Percentiles rank a stretch among this genome's conserved stretches.
Conservation (phyloP, 805 yeast genomes). For the Naumovozyma baii region DNA sequence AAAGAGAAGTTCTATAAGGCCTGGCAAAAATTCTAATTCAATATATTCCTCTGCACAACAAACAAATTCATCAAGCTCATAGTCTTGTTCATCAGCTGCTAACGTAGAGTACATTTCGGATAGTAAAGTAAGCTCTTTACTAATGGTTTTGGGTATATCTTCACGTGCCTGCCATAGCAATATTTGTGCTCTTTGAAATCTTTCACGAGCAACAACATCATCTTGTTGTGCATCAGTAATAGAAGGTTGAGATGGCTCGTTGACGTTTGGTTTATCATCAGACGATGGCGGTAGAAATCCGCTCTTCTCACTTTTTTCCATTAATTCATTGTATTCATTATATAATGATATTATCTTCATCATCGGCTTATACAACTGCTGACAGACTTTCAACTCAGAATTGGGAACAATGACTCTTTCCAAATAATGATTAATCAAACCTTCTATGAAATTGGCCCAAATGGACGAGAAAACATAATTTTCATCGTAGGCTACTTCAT, state of each 20-base stretch:
- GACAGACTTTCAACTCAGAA: conserved; percentile 31
- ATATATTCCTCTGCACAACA: conserved; percentile 32
- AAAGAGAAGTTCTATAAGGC: conserved; percentile 25
- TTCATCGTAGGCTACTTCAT: conserved; percentile 25
- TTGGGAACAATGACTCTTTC: conserved; percentile 29
- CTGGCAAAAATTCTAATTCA: conserved; percentile 28
- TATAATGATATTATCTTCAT: conserved; percentile 30
- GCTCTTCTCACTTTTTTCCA: conserved; percentile 29
- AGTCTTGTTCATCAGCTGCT: conserved; percentile 32
- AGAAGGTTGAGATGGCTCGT: conserved; percentile 5
- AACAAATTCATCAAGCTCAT: conserved; percentile 30
- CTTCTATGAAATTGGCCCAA: conserved; percentile 34
- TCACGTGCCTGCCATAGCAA: conserved; percentile 28
- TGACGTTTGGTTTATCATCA: not conserved
- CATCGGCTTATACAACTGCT: conserved; percentile 31
- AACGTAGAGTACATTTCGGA: conserved; percentile 30
- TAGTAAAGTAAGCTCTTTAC: conserved; percentile 27
- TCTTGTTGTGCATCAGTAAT: conserved; percentile 2
- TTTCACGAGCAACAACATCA: conserved; percentile 18
- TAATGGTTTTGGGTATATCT: conserved; percentile 30
- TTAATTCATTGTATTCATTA: conserved; percentile 29
- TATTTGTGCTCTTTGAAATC: conserved; percentile 26
- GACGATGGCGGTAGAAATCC: conserved; percentile 21
- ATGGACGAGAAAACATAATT: conserved; percentile 30
- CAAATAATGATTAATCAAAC: conserved; percentile 30